Percentiles rank a stretch among this genome's conserved stretches.
Conservation (phyloP, 768 basidiomycete genomes). For the Suillus placidus region DNA sequence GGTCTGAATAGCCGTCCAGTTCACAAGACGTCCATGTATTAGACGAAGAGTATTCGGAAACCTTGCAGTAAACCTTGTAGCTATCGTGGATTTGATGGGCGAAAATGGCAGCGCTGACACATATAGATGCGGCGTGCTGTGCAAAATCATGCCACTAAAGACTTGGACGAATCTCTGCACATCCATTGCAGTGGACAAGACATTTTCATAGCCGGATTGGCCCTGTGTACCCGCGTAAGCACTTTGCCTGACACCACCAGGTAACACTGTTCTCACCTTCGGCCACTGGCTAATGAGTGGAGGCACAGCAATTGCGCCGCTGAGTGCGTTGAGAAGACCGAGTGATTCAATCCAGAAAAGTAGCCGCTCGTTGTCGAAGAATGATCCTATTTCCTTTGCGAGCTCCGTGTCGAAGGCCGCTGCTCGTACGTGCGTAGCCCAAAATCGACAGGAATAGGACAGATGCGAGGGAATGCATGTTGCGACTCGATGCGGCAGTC, state of each 20-base stretch:
- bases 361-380: constrained; percentile 10
- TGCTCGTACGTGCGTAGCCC: constrained; percentile 14
- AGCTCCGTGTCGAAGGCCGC: neutral
- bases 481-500: neutral
- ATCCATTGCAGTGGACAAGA: constrained; percentile 13
- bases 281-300: neutral
- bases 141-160: constrained; percentile 16
- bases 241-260: neutral
- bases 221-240: neutral
- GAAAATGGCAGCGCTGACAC: constrained; percentile 27
- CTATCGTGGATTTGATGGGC: constrained; percentile 30
- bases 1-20: constrained; percentile 9
- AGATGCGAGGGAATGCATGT: constrained; percentile 9
- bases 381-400: neutral
- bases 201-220: neutral
- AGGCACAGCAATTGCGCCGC: neutral
- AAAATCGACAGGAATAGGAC: constrained; percentile 18
- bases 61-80: neutral
- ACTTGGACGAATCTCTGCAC: constrained; percentile 15
- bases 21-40: neutral
- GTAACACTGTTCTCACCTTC: neutral
- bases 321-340: constrained; percentile 2
- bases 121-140: constrained; percentile 29
- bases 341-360: constrained; percentile 14
- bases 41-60: constrained; percentile 3